A percentile compares a stretch with the other conserved stretches of the same genome.
phyloP scores from a whole-genome alignment of 306 rosid genomes.

The Vicia villosa region DNA sequence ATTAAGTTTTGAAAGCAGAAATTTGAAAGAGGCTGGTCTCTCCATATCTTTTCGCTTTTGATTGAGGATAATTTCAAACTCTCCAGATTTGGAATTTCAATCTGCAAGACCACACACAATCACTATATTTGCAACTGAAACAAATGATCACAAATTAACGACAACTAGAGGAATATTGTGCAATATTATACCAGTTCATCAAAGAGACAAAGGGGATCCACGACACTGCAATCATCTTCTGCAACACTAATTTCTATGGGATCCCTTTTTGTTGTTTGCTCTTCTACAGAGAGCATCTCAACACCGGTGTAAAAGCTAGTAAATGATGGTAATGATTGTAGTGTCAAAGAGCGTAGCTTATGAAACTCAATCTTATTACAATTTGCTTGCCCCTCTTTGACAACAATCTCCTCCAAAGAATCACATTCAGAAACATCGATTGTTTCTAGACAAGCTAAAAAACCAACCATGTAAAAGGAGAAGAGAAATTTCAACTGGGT shows the following conservation, averaged over 20 bases:
- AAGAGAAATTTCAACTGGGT: slow-evolving; percentile 34
- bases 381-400: not conserved
- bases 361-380: not conserved
- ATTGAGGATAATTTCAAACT: slow-evolving; percentile 31
- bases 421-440: slow-evolving; percentile 34
- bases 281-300: not conserved
- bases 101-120: slow-evolving; percentile 5
- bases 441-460: slow-evolving; percentile 31
- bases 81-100: slow-evolving; percentile 35
- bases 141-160: not conserved
- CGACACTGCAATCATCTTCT: not conserved
- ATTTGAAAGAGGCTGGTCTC: not conserved
- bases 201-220: slow-evolving; percentile 3
- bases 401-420: slow-evolving; percentile 27
- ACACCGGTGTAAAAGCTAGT: not conserved
- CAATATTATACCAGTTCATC: slow-evolving; percentile 23
- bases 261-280: not conserved
- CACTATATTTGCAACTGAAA: not conserved
- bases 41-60: slow-evolving; percentile 6
- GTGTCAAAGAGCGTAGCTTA: not conserved
- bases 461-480: slow-evolving; percentile 18
- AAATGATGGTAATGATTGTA: not conserved
- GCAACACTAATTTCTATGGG: not conserved
- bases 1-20: slow-evolving; percentile 27
- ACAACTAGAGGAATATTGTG: not conserved